Evolutionary conservation across 2,329 filamentous ascomycete genomes (phyloP), one percentile per base, ranked within the genome.

Genomic region (Cladosporium colombiae): DNA sequence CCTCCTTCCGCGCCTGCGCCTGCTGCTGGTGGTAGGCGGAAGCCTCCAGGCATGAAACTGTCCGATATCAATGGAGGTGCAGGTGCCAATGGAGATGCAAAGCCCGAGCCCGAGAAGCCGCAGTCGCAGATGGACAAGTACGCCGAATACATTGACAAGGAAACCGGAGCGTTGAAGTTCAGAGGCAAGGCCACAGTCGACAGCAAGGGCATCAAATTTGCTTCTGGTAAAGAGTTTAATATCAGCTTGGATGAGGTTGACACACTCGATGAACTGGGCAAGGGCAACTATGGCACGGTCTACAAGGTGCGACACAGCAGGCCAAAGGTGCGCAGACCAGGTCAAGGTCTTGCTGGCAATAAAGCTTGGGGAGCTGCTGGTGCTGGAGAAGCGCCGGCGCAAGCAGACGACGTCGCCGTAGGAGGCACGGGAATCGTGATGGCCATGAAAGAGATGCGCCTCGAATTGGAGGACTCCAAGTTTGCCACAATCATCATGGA

Each of bases 391-490:
- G 67, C 72, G 18, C 66, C 68, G n/a, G 18, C 13, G 6, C 46
- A 59, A 35, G 23, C 37, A 21, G 63, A 65, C 11, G 63, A 60
- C 33, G 78, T 80, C 60, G 61, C 73, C 18, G 67, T 71, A 25
- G 71, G 74, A n/a, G 87, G 86, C 52, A 83, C 82, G 0, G 93
- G 94, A 21, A 86, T 91, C 59, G 84, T 97, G 67, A 98, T 99
- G 95, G 95, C 95, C 16, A 99, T 99, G 95, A 99, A 99, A 78
- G 95, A 99, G 79, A 96, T 99, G 73, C 88, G 95, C 23, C 83
- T 99, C 11, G 95, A 99, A 78, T 84, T 99, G 62, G 95, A 99
- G 74, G 95, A 99, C 77, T 90, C 92, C 69, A 99, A 99, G 78
- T 97, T 99, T 76, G 90, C 92, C 7, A 93, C 94, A 44, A 99